Base-by-base conservation (phyloP, 2,329 filamentous ascomycete species). In the Aspergillus puulaauensis region DNA sequence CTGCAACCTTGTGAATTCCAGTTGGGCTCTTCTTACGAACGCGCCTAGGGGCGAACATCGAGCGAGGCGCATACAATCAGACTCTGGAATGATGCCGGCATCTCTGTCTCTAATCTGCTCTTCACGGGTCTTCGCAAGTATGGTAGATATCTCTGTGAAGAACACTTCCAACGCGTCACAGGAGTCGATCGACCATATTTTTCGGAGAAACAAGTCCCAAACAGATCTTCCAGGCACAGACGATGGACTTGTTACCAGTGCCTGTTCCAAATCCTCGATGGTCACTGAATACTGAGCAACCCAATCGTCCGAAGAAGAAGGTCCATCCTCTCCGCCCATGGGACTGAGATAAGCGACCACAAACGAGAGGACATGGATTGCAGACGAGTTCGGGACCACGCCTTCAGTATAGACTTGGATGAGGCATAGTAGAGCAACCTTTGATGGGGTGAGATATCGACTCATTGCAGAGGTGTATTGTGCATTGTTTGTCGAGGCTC, bases 381-480 rank as follows among this genome's bases (percentile, higher is more conserved):
- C 86, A n/a, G 89, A 86, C 50, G 84, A 81, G 59, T 83, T 86
- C 2, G 89, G 88, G 15, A 93, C 82, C 2, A 82, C 79, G 21
- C 86, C 86, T 63, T 90, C 86, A 39, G 86, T 85, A 75, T 99
- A 98, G 54, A 97, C 82, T 66, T 91, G 86, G 52, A 95, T 83
- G 53, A 99, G 83, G 54, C 86, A 85, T 55, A 98, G 83, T 23
- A 97, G 82, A 68, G 89, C 88, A 64, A 98, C 84, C 72, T 95
- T 96, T 65, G 91, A 88, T 12, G 93, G 90, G n/a, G 90, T 96
- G 46, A 98, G 82, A 73, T 89, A 96, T 57, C 90, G 89, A 67
- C 88, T 84, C 88, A 93, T 96, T 40, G 52, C 58, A 59, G 12
- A 27, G 59, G 19, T 14, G 21, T 37, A 19, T 11, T 41, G 44